Conservation (phyloP, 805 yeast genomes). For the Yamadazyma philogaea region DNA sequence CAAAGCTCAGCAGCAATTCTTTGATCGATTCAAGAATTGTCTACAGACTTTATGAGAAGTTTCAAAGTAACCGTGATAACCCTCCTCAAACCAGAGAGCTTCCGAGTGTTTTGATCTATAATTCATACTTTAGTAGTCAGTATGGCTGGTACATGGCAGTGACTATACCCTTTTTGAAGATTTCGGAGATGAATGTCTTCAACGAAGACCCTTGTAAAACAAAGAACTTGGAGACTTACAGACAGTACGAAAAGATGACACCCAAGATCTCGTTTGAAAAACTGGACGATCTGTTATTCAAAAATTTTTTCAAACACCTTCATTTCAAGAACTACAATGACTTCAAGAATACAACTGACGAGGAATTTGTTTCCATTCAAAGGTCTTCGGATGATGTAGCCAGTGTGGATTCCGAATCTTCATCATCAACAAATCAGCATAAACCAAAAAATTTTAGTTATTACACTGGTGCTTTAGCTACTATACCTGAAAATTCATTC, state of each 20-base stretch:
- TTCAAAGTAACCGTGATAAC: slow-evolving; percentile 5
- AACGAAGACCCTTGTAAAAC: slow-evolving; percentile 23
- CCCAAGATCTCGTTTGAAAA: slow-evolving; percentile 19
- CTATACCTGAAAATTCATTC: slow-evolving; percentile 28
- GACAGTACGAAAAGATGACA: slow-evolving; percentile 11
- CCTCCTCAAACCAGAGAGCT: slow-evolving; percentile 16
- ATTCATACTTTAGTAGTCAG: slow-evolving; percentile 30
- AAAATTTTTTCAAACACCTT: slow-evolving; percentile 20
- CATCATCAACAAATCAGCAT: slow-evolving; percentile 13
- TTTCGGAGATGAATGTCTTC: slow-evolving; percentile 31
- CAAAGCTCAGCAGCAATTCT: slow-evolving; percentile 32
- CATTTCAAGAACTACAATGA: slow-evolving; percentile 19
- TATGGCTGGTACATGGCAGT: slow-evolving; percentile 38
- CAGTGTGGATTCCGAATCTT: slow-evolving; percentile 5
- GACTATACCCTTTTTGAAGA: slow-evolving; percentile 34
- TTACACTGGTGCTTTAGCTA: slow-evolving; percentile 22
- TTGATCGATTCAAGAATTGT: slow-evolving; percentile 27
- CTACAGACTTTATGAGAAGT: slow-evolving; percentile 21
- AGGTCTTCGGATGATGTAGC: slow-evolving; percentile 4
- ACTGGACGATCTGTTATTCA: slow-evolving; percentile 22
- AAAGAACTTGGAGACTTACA: slow-evolving; percentile 17
- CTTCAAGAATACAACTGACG: slow-evolving; percentile 14
- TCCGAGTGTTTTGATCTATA: slow-evolving; percentile 33
- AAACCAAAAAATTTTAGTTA: slow-evolving; percentile 33
- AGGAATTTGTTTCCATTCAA: slow-evolving; percentile 12